These are phyloP conservation scores for Pterothamnion heteromorphum DNA, from an alignment of 31 red algal genomes.

Conservation along the genomic window DNA sequence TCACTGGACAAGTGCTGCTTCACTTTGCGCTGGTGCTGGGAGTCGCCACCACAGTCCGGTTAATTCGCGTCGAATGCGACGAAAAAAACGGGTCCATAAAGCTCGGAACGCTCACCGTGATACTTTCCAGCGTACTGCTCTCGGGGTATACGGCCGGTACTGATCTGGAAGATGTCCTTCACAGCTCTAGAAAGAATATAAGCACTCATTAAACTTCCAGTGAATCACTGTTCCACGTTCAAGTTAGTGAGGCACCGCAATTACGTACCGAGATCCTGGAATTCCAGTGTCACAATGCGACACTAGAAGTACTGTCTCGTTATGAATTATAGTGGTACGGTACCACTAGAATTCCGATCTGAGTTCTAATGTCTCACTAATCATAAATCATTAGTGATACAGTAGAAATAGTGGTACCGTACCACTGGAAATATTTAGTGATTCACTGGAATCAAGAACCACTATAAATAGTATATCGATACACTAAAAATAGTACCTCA, in stretches of 20 bases:
- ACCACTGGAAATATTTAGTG: neutral
- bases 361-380: too few species aligned
- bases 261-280: neutral
- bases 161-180: neutral
- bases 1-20: neutral
- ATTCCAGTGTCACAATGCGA: too few species aligned
- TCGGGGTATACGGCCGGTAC: neutral
- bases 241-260: too few species aligned
- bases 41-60: neutral
- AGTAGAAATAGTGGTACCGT: neutral
- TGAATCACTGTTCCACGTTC: too few species aligned
- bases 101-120: neutral
- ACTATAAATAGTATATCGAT: slow-evolving; percentile 8
- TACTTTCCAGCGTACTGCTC: neutral
- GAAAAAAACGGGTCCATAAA: too few species aligned
- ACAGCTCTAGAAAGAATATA: neutral
- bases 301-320: neutral
- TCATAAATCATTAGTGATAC: neutral
- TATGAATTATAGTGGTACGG: neutral
- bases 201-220: neutral
- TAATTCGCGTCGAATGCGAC: neutral
- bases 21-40: neutral
- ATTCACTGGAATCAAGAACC: neutral
- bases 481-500: neutral
- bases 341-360: neutral